A percentile compares a stretch with the other conserved stretches of the same genome.
phyloP scores from a whole-genome alignment of 2,329 filamentous ascomycete species.

The Colletotrichum truncatum region DNA sequence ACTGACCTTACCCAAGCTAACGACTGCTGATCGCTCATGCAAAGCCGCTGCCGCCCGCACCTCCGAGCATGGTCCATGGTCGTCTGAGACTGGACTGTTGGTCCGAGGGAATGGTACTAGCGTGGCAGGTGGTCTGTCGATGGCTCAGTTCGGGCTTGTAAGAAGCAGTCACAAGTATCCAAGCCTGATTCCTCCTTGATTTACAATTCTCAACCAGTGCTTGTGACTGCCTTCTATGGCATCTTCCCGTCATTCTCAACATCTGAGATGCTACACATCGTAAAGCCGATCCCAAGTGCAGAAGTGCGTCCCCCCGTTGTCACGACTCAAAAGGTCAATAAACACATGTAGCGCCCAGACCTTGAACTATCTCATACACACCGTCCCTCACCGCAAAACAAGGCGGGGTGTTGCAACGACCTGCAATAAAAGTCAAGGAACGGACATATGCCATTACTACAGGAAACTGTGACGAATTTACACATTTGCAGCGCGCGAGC shows the following conservation, averaged over 20 bases:
- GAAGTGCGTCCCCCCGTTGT: too few relatives aligned
- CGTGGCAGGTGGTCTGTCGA: not conserved
- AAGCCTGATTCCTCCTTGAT: not conserved
- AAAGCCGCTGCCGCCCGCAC: not conserved
- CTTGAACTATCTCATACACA: not conserved
- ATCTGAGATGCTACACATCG: too few relatives aligned
- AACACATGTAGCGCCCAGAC: not conserved
- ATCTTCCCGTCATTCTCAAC: too few relatives aligned
- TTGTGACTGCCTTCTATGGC: too few relatives aligned
- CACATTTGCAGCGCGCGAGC: not conserved
- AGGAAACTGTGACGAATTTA: not conserved
- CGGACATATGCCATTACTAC: not conserved
- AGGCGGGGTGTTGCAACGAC: not conserved
- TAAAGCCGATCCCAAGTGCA: too few relatives aligned
- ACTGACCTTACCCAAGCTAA: conserved; percentile 1
- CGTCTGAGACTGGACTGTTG: conserved; percentile 7
- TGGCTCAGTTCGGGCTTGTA: not conserved
- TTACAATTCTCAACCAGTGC: not conserved
- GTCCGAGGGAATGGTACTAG: not conserved
- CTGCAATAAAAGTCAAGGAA: not conserved
- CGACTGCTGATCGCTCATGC: conserved; percentile 13
- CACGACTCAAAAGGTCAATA: not conserved
- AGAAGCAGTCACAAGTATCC: not conserved
- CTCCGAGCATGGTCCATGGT: not conserved
- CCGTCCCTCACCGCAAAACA: conserved; percentile 20